phyloP scores from a whole-genome alignment of 1,284 basidiomycete genomes.

The Apiotrichum veenhuisii region DNA sequence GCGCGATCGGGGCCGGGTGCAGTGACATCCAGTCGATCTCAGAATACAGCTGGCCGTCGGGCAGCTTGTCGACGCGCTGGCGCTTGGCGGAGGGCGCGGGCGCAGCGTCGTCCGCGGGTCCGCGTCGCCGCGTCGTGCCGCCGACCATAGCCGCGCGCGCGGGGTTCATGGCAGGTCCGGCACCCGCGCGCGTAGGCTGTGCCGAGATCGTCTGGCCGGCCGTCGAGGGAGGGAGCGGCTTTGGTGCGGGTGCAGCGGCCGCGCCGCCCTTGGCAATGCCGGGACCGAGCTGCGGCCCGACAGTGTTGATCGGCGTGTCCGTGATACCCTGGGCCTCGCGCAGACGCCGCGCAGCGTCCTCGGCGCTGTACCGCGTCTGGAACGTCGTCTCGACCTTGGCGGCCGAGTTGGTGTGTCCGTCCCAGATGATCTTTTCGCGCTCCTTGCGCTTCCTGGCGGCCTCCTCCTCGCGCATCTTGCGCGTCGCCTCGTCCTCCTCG shows the following conservation, averaged over 20 bases:
- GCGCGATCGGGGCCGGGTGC: constrained; percentile 81
- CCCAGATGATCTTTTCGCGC: constrained; percentile 89
- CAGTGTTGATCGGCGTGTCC: constrained; percentile 21
- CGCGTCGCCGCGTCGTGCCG: constrained; percentile 16
- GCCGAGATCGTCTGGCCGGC: constrained; percentile 47
- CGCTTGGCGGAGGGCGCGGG: constrained; percentile 11
- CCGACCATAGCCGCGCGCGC: constrained; percentile 52
- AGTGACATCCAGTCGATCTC: constrained; percentile 74
- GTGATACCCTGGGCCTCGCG: constrained; percentile 64
- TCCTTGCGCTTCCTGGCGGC: constrained; percentile 72
- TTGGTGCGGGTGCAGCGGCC: constrained; percentile 14
- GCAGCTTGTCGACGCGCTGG: constrained; percentile 19
- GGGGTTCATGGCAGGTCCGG: constrained; percentile 35
- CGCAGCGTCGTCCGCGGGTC: constrained; percentile 27
- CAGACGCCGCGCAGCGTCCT: constrained; percentile 91
- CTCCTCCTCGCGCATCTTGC: constrained; percentile 78
- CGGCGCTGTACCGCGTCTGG: constrained; percentile 83
- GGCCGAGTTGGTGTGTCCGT: constrained; percentile 88
- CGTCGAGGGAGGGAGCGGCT: constrained; percentile 40
- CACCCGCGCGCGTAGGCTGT: constrained; percentile 34
- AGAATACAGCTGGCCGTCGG: constrained; percentile 20
- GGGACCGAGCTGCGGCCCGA: constrained; percentile 30
- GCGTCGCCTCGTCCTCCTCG: constrained; percentile 72
- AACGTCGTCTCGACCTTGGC: constrained; percentile 82
- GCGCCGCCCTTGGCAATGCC: constrained; percentile 23